These are phyloP conservation scores for Fusarium sacchari DNA, from an alignment of 2,329 filamentous ascomycete species.

Conservation along the genomic window DNA sequence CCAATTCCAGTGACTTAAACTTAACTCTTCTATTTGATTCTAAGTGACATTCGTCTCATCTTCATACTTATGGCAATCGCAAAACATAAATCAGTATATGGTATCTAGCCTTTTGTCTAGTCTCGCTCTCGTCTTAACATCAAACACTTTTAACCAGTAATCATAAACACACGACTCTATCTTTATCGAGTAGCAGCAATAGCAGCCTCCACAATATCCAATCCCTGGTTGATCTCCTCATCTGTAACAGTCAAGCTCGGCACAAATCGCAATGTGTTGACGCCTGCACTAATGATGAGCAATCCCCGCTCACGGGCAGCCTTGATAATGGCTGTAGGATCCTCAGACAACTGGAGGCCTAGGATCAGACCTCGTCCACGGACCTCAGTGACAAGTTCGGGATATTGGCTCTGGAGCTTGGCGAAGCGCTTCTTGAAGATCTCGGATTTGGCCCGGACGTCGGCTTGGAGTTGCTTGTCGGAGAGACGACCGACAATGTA, in stretches of 20 bases:
- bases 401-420: conserved; percentile 61
- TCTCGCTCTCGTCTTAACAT: conserved; percentile 17
- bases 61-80: not conserved
- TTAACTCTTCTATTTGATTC: fast-evolving
- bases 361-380: conserved; percentile 87
- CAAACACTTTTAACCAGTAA: conserved; percentile 10
- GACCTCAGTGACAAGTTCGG: conserved; percentile 79
- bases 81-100: conserved; percentile 27
- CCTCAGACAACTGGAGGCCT: conserved; percentile 81
- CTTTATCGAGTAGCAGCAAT: conserved; percentile 58
- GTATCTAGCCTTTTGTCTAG: conserved; percentile 30
- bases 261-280: conserved; percentile 91
- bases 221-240: conserved; percentile 80
- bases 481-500: conserved; percentile 84
- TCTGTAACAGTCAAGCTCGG: conserved; percentile 85
- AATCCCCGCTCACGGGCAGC: conserved; percentile 89
- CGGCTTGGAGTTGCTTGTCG: conserved; percentile 73
- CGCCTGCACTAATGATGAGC: conserved; percentile 90
- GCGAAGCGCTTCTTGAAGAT: conserved; percentile 61
- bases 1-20: not conserved
- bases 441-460: conserved; percentile 73
- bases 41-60: not conserved
- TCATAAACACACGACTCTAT: not conserved
- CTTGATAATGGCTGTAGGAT: conserved; percentile 79
- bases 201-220: conserved; percentile 78